Conservation (phyloP, 352 stramenopile genomes). For the Phytophthora capsici region DNA sequence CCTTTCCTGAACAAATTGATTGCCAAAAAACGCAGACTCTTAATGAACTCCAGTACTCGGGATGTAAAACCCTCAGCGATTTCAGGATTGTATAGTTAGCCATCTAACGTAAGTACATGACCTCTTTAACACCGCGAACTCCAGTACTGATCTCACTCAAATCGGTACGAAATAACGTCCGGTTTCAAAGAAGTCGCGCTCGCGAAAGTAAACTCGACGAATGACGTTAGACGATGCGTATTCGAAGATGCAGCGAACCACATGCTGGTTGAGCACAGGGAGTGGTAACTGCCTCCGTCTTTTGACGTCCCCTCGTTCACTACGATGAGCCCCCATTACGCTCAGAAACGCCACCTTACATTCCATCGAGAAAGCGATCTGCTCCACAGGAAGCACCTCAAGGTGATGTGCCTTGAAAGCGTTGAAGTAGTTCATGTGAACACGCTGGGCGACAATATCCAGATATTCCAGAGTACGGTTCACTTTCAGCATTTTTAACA, state of each 20-base stretch:
- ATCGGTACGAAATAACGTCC: constrained; percentile 23
- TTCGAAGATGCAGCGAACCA: constrained; percentile 28
- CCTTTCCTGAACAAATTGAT: too few relatives aligned
- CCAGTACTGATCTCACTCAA: constrained; percentile 4
- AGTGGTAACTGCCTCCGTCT: constrained; percentile 12
- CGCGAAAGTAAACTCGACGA: constrained; percentile 33
- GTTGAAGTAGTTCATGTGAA: constrained; percentile 25
- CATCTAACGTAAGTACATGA: too few relatives aligned
- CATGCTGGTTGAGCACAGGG: constrained; percentile 24
- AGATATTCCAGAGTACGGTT: constrained; percentile 35
- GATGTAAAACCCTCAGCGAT: too few relatives aligned
- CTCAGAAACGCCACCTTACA: constrained; percentile 34
- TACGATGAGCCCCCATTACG: constrained; percentile 9
- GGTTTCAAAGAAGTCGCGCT: constrained; percentile 28
- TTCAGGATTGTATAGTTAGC: too few relatives aligned
- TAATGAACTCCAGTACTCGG: too few relatives aligned
- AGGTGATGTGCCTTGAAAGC: constrained; percentile 29
- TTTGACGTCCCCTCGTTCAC: constrained; percentile 16
- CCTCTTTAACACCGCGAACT: too few relatives aligned
- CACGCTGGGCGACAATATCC: constrained; percentile 19
- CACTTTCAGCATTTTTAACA: constrained; percentile 21
- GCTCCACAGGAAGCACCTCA: constrained; percentile 16
- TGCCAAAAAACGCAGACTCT: too few relatives aligned
- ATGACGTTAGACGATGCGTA: constrained; percentile 24
- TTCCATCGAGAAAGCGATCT: constrained; percentile 3